Conservation (phyloP, 306 rosid genomes). For the Boehmeria nivea region DNA sequence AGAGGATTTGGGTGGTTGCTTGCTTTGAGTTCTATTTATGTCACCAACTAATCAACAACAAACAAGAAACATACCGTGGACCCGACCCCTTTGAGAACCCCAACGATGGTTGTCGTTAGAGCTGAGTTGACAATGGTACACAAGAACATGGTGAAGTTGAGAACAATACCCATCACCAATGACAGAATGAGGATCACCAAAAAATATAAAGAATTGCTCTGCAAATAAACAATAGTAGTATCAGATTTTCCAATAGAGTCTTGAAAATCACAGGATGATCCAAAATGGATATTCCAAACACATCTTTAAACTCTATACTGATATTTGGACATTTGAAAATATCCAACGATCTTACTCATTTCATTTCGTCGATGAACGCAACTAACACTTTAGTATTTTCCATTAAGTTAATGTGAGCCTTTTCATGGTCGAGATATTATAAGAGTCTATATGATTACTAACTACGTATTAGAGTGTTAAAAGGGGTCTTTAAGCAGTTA, state of each 20-base stretch:
- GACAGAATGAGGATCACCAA: slow-evolving; percentile 68
- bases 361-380: too few relatives aligned
- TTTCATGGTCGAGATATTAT: too few relatives aligned
- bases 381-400: too few relatives aligned
- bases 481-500: slow-evolving; percentile 1
- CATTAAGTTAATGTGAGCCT: too few relatives aligned
- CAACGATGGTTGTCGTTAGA: slow-evolving; percentile 89
- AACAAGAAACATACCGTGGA: slow-evolving; percentile 63
- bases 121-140: slow-evolving; percentile 95
- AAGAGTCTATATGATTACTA: background rate
- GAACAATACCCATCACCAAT: slow-evolving; percentile 83
- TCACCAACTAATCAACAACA: slow-evolving; percentile 19
- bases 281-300: background rate
- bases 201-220: slow-evolving; percentile 80
- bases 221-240: slow-evolving; percentile 15
- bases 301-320: too few relatives aligned
- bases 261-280: too few relatives aligned
- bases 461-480: background rate
- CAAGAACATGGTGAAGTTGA: slow-evolving; percentile 96
- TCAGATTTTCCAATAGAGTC: too few relatives aligned
- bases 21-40: slow-evolving; percentile 2
- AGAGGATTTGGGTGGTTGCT: background rate
- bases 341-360: too few relatives aligned
- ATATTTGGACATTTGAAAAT: too few relatives aligned
- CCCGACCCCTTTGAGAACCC: slow-evolving; percentile 97